These are phyloP conservation scores for Pseudophaeomoniella oleicola DNA, from an alignment of 2,329 filamentous ascomycete genomes.

Conservation along the genomic window DNA sequence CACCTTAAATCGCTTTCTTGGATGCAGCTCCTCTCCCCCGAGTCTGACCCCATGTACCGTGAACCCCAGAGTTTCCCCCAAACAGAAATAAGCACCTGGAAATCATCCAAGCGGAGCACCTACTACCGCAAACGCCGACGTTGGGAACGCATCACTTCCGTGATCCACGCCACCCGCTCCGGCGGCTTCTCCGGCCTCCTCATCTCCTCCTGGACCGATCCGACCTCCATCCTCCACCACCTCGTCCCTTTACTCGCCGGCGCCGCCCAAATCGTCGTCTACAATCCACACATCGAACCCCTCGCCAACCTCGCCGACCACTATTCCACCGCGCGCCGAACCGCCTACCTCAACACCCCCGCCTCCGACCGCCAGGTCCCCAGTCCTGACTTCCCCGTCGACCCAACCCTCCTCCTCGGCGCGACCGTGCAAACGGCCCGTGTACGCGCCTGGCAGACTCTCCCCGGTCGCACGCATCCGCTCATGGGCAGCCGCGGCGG, in stretches of 20 bases:
- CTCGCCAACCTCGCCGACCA: slow-evolving; percentile 64
- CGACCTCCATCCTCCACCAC: slow-evolving; percentile 58
- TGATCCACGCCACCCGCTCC: slow-evolving; percentile 59
- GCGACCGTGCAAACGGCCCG: slow-evolving; percentile 68
- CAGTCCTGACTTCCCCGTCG: slow-evolving; percentile 65
- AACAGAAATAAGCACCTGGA: slow-evolving; percentile 53
- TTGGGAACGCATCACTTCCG: slow-evolving; percentile 56
- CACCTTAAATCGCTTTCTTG: slow-evolving; percentile 77
- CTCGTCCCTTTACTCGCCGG: slow-evolving; percentile 68
- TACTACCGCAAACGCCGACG: slow-evolving; percentile 82
- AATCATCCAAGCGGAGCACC: slow-evolving; percentile 65
- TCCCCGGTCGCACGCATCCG: slow-evolving; percentile 84
- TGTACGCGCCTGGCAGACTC: slow-evolving; percentile 71
- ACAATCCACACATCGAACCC: slow-evolving; percentile 67
- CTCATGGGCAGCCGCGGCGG: slow-evolving; percentile 82
- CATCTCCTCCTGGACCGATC: slow-evolving; percentile 70
- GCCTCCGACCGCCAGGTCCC: slow-evolving; percentile 19
- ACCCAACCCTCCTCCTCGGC: slow-evolving; percentile 70
- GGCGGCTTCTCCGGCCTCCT: slow-evolving; percentile 75
- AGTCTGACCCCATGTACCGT: slow-evolving; percentile 58
- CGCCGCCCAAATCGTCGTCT: slow-evolving; percentile 73
- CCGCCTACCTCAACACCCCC: slow-evolving; percentile 50
- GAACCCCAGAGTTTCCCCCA: slow-evolving; percentile 46
- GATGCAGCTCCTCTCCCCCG: slow-evolving; percentile 74
- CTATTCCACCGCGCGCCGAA: slow-evolving; percentile 66